phyloP scores from a whole-genome alignment of 2,329 filamentous ascomycete species.

The Laburnicola sp. region DNA sequence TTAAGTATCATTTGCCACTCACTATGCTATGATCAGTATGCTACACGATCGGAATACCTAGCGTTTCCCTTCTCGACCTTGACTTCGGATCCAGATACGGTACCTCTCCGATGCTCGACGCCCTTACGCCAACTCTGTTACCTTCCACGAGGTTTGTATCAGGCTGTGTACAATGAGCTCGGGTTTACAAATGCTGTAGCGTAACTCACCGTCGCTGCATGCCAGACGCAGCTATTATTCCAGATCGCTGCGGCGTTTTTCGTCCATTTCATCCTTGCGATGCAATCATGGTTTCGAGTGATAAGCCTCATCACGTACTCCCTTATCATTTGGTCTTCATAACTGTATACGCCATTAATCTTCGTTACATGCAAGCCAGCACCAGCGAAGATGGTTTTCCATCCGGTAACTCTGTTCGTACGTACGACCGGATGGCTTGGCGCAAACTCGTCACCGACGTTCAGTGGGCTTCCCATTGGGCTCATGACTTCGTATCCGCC shows the following conservation, averaged over 20 bases:
- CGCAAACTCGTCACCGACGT: conserved; percentile 25
- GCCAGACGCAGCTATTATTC: conserved; percentile 42
- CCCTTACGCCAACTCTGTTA: conserved; percentile 40
- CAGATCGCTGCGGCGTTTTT: conserved; percentile 47
- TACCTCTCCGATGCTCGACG: conserved; percentile 45
- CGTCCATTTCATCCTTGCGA: conserved; percentile 48
- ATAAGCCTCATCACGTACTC: conserved; percentile 45
- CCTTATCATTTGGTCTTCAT: conserved; percentile 44
- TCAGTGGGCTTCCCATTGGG: conserved; percentile 27
- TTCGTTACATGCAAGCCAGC: conserved; percentile 39
- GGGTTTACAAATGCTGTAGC: background rate
- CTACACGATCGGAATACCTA: conserved; percentile 16
- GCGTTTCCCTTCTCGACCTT: conserved; percentile 27
- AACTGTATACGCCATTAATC: conserved; percentile 44
- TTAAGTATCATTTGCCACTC: background rate
- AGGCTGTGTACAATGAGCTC: conserved; percentile 13
- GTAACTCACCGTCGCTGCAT: conserved; percentile 27
- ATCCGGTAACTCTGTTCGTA: conserved; percentile 39
- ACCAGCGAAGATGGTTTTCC: conserved; percentile 39
- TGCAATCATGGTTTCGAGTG: conserved; percentile 47
- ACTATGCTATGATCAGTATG: background rate
- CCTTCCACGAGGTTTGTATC: conserved; percentile 27
- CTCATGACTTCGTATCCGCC: conserved; percentile 18
- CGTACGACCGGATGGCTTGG: conserved; percentile 35
- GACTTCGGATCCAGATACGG: conserved; percentile 46